Conservation (phyloP, 2,329 filamentous ascomycete species). For the Dothideomycetidae sp. region DNA sequence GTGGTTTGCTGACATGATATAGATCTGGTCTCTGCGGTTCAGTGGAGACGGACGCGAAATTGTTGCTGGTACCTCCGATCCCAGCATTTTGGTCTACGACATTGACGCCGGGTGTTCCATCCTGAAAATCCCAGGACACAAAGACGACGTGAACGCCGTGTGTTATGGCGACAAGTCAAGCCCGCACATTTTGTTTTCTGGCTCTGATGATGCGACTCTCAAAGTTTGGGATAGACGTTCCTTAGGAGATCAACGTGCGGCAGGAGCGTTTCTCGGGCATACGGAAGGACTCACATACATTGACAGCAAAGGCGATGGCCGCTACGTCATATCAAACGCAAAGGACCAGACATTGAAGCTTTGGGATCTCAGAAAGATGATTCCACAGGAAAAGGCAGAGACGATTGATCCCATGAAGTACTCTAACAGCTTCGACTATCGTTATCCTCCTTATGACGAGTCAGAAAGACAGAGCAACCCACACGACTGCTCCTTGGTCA, state of each 20-base stretch:
- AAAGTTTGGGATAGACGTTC: slow-evolving; percentile 89
- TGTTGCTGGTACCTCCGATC: slow-evolving; percentile 70
- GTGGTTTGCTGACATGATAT: slow-evolving; percentile 10
- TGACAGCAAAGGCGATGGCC: slow-evolving; percentile 70
- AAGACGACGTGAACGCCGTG: slow-evolving; percentile 87
- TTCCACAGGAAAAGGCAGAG: slow-evolving; percentile 52
- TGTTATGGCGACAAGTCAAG: slow-evolving; percentile 83
- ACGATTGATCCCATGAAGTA: slow-evolving; percentile 41
- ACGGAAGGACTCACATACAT: slow-evolving; percentile 53
- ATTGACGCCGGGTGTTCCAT: slow-evolving; percentile 66
- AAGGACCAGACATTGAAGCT: slow-evolving; percentile 97
- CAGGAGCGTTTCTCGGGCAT: slow-evolving; percentile 50
- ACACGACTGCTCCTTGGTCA: slow-evolving; percentile 81
- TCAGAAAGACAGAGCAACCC: slow-evolving; percentile 58
- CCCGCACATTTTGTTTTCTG: slow-evolving; percentile 89
- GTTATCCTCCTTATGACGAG: slow-evolving; percentile 51
- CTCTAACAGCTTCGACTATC: slow-evolving; percentile 60
- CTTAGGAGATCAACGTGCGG: slow-evolving; percentile 47
- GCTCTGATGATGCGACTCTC: slow-evolving; percentile 83
- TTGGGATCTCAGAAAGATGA: slow-evolving; percentile 87
- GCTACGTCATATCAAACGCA: slow-evolving; percentile 84
- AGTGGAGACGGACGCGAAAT: slow-evolving; percentile 83
- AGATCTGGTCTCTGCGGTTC: slow-evolving; percentile 77
- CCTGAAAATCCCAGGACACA: slow-evolving; percentile 62
- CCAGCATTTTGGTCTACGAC: slow-evolving; percentile 78